Evolutionary conservation across 2,329 filamentous ascomycete genomes (phyloP), one percentile per base, ranked within the genome.

Genomic region (Penicillium corylophilum): DNA sequence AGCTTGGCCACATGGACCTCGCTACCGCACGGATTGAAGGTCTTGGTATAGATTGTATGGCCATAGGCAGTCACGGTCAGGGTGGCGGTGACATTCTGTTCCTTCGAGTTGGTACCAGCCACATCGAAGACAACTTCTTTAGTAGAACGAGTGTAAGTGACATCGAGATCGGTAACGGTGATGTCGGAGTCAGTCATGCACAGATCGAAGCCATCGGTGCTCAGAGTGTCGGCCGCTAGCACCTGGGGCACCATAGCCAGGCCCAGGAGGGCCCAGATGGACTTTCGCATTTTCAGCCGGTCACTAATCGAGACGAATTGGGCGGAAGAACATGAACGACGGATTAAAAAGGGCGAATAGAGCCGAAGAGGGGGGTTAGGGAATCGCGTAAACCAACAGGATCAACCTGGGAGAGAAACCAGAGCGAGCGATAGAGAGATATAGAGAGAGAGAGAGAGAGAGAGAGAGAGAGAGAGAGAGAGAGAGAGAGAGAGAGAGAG

Each of bases 41-140:
- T 76, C 53, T 89, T 89, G 35, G 81, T 78, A 74, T 95, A 97
- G 22, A 96, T 83, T 55, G 87, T 73, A 52, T 83, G 83, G 53
- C 94, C 94, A 66, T 97, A 97, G 8, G 93, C 93, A 23, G 81
- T 87, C 35, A 96, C 88, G 20, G 83, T 80, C 53, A 97, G 77
- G 15, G 76, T 76, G 13, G 90, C 92, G 49, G 82, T 88, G 54
- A 97, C 90, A 60, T 96, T 92, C 70, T 94, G 90, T 60, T 81
- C 72, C 68, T 82, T 82, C 48, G 74, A 73, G 69, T 89, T 96
- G 53, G 82, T 85, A 55, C 93, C 94, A 29, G 86, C 83, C 20
- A 96, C 82, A 68, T 97, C 85, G 72, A 96, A 97, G 3, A 76
- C 82, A 55, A 97, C 81, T 44, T 81, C 82, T 68, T 88, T 85